Evolutionary conservation across 305 asterid genomes (phyloP).

Genomic region (Euphrasia arctica): DNA sequence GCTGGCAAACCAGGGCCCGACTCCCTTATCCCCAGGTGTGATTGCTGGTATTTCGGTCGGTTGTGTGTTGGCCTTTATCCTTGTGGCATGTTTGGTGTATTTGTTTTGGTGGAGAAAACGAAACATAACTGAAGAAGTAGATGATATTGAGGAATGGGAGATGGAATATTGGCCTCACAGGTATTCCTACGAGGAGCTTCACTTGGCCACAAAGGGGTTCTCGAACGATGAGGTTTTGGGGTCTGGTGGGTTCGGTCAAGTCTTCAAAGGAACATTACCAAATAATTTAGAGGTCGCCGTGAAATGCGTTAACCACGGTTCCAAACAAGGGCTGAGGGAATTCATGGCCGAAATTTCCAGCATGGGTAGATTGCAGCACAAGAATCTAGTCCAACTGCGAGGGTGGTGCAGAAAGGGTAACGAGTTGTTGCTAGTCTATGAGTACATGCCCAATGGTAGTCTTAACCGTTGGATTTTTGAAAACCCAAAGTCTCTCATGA

Average conservation of each 20-base stretch:
- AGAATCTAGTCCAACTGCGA: constrained; percentile 62
- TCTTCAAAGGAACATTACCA: constrained; percentile 51
- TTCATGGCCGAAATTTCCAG: constrained; percentile 38
- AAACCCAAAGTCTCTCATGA: constrained; percentile 41
- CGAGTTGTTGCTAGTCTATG: constrained; percentile 56
- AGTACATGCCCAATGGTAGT: constrained; percentile 48
- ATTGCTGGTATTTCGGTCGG: constrained; percentile 60
- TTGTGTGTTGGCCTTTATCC: constrained; percentile 29
- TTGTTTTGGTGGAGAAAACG: constrained; percentile 62
- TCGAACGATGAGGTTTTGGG: constrained; percentile 50
- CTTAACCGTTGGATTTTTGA: constrained; percentile 65
- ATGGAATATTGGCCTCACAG: constrained; percentile 86
- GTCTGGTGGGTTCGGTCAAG: constrained; percentile 71
- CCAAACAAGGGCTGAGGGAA: constrained; percentile 67
- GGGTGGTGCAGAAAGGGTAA: constrained; percentile 74
- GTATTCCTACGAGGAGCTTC: constrained; percentile 60
- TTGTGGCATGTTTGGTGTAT: constrained; percentile 26
- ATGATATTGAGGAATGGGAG: constrained; percentile 81
- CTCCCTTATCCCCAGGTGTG: constrained; percentile 41
- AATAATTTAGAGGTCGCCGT: constrained; percentile 56
- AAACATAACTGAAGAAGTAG: constrained; percentile 35
- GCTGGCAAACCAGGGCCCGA: constrained; percentile 31
- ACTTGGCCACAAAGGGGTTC: constrained; percentile 53
- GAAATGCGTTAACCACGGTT: constrained; percentile 65
- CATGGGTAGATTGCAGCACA: constrained; percentile 69